A percentile compares a stretch with the other conserved stretches of the same genome.
Conservation (phyloP, 371 early-diverging fungal species). For the Phascolomyces articulosus region DNA sequence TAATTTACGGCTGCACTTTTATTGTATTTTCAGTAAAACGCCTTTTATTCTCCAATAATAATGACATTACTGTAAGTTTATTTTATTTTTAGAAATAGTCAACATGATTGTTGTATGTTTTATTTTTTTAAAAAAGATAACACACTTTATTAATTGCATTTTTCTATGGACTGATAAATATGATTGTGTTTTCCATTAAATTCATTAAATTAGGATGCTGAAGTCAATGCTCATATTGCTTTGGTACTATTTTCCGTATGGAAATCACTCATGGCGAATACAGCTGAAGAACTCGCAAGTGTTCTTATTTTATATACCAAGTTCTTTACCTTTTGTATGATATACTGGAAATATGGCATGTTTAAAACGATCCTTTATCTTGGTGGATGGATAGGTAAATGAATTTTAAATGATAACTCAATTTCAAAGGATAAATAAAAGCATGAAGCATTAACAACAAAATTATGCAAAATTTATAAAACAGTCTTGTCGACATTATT, state of each 20-base stretch:
- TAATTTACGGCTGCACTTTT: slow-evolving; percentile 33
- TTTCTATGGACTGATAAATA: too few species aligned
- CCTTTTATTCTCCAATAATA: not conserved
- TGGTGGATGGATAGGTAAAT: slow-evolving; percentile 54
- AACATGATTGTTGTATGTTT: too few species aligned
- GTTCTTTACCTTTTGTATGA: slow-evolving; percentile 46
- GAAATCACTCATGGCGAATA: slow-evolving; percentile 45
- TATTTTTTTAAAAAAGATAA: too few species aligned
- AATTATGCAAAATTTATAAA: too few species aligned
- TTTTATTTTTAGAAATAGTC: too few species aligned
- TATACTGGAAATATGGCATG: slow-evolving; percentile 40
- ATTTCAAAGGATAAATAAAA: not conserved
- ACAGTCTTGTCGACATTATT: slow-evolving; percentile 53
- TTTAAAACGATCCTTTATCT: slow-evolving; percentile 41
- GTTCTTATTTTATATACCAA: slow-evolving; percentile 61
- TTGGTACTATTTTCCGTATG: slow-evolving; percentile 32
- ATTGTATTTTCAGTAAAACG: slow-evolving; percentile 5
- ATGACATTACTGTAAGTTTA: not conserved
- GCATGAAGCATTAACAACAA: too few species aligned
- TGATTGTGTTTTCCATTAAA: too few species aligned
- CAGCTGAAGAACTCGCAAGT: slow-evolving; percentile 61
- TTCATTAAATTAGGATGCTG: too few species aligned
- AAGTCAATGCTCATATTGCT: slow-evolving; percentile 31
- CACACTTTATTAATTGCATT: too few species aligned
- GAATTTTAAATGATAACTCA: not conserved